Base-by-base conservation (phyloP, 2,329 filamentous ascomycete genomes). In the Nigrograna mackinnonii region DNA sequence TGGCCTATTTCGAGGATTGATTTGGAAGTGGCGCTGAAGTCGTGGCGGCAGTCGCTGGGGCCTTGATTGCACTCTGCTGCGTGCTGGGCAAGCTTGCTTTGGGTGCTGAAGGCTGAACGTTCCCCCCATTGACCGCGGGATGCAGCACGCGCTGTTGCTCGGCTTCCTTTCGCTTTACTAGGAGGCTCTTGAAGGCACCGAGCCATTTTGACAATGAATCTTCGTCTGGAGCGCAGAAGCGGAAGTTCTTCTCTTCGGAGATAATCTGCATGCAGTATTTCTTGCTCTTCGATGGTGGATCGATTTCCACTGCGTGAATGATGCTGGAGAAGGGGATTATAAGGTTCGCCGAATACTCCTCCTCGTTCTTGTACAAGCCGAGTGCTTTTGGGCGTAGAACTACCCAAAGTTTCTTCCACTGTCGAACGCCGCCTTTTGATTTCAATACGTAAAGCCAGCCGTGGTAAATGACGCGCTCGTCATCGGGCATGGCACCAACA, bases 361-460 rank as follows among this genome's bases (percentile, higher is more conserved):
- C 75, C 42, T 95, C 89, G 62, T 95, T 87, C 69, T 96, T 96
- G 77, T 99, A 99, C 19, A 97, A 80, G 13, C 90, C 87, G 22
- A 99, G 75, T 50, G 88, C 91, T 38, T 87, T 85, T 1, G 89
- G 86, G 22, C 94, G 87, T 38, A 99, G 79, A 0, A 97, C 94
- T 11, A 87, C 87, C 94, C 94, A 97, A 45, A 91, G 79, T 57
- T 90, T 86, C 75, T 96, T 96, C 94, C 94, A 99, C 60, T 95
- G 88, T 35, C 87, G 84, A 41, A 99, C 82, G 6, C 91, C 90
- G 17, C 86, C 79, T 59, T 90, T 91, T 48, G 85, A 88, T 57
- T 89, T 90, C 43, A 96, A 80, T 48, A 90, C 84, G 67, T 89
- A 87, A 22, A 97, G 81, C 78, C 90, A 91, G 38, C 92, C 91